These are phyloP conservation scores for Xerocomus minutiporus DNA, from an alignment of 1,284 basidiomycete genomes.

Conservation along the genomic window DNA sequence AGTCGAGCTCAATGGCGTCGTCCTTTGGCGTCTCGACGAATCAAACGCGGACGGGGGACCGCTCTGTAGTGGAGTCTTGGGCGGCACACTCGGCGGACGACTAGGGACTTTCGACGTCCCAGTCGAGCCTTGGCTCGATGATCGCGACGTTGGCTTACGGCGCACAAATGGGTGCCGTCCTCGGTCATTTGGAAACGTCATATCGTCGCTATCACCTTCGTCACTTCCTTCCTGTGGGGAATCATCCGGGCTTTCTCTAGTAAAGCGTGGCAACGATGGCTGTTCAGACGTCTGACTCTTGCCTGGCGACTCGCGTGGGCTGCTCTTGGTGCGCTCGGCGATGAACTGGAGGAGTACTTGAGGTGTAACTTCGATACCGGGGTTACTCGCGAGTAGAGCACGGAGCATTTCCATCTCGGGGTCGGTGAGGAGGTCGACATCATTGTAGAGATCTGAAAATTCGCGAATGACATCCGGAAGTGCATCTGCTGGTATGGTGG, in stretches of 20 bases:
- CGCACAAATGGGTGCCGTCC: slow-evolving; percentile 32
- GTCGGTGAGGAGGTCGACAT: slow-evolving; percentile 52
- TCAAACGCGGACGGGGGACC: slow-evolving; percentile 53
- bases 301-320: slow-evolving; percentile 39
- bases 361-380: slow-evolving; percentile 64
- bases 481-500: slow-evolving; percentile 60
- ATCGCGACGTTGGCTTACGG: slow-evolving; percentile 38
- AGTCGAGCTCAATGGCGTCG: slow-evolving; percentile 49
- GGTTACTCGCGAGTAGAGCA: slow-evolving; percentile 51
- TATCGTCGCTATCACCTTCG: slow-evolving; percentile 27
- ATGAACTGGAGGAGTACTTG: slow-evolving; percentile 61
- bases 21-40: slow-evolving; percentile 56
- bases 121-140: slow-evolving; percentile 53
- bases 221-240: slow-evolving; percentile 30
- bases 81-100: slow-evolving; percentile 44
- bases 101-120: slow-evolving; percentile 40
- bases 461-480: slow-evolving; percentile 62
- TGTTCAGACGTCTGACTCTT: slow-evolving; percentile 30
- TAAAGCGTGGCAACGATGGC: slow-evolving; percentile 14
- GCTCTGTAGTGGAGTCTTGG: slow-evolving; percentile 43
- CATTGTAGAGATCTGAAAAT: slow-evolving; percentile 54
- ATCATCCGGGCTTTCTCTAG: slow-evolving; percentile 28
- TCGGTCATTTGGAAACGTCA: slow-evolving; percentile 29
- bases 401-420: slow-evolving; percentile 58
- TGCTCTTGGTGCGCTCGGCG: slow-evolving; percentile 53